A percentile compares a stretch with the other conserved stretches of the same genome.
These are phyloP conservation scores for Stagonosporopsis chrysanthemi DNA, from an alignment of 2,329 filamentous ascomycete species.

Conservation along the genomic window DNA sequence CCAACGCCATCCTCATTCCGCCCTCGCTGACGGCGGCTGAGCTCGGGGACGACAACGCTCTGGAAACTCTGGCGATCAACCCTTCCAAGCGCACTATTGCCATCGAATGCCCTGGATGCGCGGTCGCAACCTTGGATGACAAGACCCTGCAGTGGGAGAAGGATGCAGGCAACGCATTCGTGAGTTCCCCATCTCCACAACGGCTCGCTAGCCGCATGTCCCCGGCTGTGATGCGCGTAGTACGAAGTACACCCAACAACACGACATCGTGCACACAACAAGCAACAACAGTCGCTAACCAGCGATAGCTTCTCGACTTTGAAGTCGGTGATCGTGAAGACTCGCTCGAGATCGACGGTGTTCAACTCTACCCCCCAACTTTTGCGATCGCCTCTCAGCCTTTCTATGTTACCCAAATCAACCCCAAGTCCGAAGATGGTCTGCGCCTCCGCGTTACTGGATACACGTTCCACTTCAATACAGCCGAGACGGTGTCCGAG, in stretches of 20 bases:
- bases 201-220: slow-evolving; percentile 4
- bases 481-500: slow-evolving; percentile 46
- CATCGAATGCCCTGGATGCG: slow-evolving; percentile 47
- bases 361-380: slow-evolving; percentile 49
- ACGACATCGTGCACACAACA: not conserved
- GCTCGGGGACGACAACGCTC: slow-evolving; percentile 40
- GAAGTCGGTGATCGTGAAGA: slow-evolving; percentile 43
- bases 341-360: slow-evolving; percentile 45
- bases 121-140: slow-evolving; percentile 36
- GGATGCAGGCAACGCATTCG: slow-evolving; percentile 45
- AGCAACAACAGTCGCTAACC: slow-evolving; percentile 26
- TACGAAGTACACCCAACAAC: not conserved
- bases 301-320: slow-evolving; percentile 47
- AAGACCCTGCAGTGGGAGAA: slow-evolving; percentile 38
- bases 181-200: slow-evolving; percentile 28
- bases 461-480: slow-evolving; percentile 46
- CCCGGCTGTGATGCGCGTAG: not conserved
- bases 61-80: slow-evolving; percentile 43
- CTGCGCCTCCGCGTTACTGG: slow-evolving; percentile 47
- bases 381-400: slow-evolving; percentile 40
- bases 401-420: slow-evolving; percentile 46
- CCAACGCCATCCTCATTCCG: slow-evolving; percentile 47
- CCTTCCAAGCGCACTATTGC: slow-evolving; percentile 43
- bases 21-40: slow-evolving; percentile 39
- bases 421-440: slow-evolving; percentile 33